Evolutionary conservation across 164 flowering plant species (phyloP).

Genomic region (Euptelea pleiosperma): DNA sequence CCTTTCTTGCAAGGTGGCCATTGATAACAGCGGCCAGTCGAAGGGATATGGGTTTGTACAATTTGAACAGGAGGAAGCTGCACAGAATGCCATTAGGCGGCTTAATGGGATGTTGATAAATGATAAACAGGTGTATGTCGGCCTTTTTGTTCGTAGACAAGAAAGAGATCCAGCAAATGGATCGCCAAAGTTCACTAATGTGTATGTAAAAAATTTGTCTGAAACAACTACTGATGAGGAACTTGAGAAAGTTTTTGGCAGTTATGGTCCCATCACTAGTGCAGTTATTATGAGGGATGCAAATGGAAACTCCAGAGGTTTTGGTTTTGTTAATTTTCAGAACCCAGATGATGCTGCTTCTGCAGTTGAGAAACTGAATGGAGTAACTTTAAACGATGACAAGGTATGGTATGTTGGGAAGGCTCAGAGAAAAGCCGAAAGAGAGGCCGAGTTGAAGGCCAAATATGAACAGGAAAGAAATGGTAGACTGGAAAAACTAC

Average conservation of each 20-base stretch:
- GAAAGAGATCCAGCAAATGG: slow-evolving; percentile 44
- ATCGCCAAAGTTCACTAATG: slow-evolving; percentile 59
- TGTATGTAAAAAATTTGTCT: slow-evolving; percentile 71
- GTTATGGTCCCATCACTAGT: slow-evolving; percentile 69
- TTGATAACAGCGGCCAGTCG: slow-evolving; percentile 54
- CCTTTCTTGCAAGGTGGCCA: slow-evolving; percentile 77
- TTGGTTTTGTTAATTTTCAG: slow-evolving; percentile 77
- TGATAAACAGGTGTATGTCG: slow-evolving; percentile 75
- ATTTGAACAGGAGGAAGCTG: slow-evolving; percentile 65
- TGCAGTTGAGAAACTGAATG: slow-evolving; percentile 72
- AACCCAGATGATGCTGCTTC: slow-evolving; percentile 59
- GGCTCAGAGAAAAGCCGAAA: slow-evolving; percentile 72
- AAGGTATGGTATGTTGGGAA: slow-evolving; percentile 68
- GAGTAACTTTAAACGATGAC: slow-evolving; percentile 36
- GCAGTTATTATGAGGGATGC: slow-evolving; percentile 64
- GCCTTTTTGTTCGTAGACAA: slow-evolving; percentile 59
- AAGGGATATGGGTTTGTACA: slow-evolving; percentile 85
- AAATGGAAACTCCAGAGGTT: slow-evolving; percentile 64
- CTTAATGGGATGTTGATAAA: slow-evolving; percentile 75
- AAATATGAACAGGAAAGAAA: slow-evolving; percentile 67
- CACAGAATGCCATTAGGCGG: slow-evolving; percentile 48
- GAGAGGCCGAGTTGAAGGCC: slow-evolving; percentile 68
- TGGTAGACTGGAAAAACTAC: slow-evolving; percentile 54
- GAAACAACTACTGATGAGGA: slow-evolving; percentile 57
- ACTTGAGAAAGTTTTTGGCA: slow-evolving; percentile 51